Conservation (phyloP, 208 protist species). For the Acanthamoeba culbertsoni region DNA sequence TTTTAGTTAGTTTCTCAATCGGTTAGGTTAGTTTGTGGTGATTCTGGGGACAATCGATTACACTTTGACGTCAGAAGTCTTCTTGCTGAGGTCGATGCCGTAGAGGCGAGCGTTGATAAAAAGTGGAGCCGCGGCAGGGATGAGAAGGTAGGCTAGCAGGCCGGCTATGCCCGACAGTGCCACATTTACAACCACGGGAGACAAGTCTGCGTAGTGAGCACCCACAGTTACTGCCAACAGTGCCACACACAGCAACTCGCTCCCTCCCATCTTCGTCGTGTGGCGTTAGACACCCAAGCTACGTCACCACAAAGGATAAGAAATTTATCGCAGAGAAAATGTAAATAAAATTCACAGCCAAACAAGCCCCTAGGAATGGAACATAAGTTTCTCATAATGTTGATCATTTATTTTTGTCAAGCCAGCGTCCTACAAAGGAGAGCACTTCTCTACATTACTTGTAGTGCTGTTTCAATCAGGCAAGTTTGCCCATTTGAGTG, state of each 20-base stretch:
- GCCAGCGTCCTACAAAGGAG: no score
- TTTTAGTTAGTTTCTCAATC: not conserved
- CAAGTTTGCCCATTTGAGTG: not conserved
- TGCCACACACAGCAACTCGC: constrained; percentile 24
- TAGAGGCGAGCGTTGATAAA: constrained; percentile 89
- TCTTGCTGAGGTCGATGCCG: constrained; percentile 96
- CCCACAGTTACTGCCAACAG: not conserved
- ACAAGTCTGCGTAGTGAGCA: not conserved
- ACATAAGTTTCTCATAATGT: no score
- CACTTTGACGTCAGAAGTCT: constrained; percentile 80
- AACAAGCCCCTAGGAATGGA: no score
- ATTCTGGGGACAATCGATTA: constrained; percentile 82
- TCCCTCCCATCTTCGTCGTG: not conserved
- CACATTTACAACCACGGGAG: not conserved
- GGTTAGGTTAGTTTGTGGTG: constrained; percentile 85
- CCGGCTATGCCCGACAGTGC: not conserved
- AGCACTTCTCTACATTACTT: no score
- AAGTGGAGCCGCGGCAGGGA: constrained; percentile 67
- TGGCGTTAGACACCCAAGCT: no score
- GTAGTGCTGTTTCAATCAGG: no score
- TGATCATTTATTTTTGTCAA: no score
- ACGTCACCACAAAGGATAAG: no score
- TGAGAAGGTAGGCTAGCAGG: constrained; percentile 27
- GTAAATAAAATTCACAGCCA: no score
- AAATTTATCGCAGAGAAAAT: no score